Base-by-base conservation (phyloP, 2,329 filamentous ascomycete species). In the Rhytidhysteron rufulum region DNA sequence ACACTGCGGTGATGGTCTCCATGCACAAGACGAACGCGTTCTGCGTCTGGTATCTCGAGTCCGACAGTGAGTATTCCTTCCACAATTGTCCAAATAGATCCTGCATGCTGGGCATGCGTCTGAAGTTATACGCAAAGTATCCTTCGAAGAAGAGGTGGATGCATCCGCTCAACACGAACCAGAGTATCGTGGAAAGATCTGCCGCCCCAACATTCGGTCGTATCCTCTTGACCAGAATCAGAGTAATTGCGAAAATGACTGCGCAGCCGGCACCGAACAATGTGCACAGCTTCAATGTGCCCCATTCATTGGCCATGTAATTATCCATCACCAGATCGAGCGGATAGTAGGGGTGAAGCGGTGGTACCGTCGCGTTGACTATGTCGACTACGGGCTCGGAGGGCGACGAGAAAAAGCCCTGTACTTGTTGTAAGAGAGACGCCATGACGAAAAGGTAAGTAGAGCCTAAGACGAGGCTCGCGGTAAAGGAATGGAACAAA, bases 61-160 rank as follows among this genome's bases (percentile, higher is more conserved):
- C 89, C 2, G 86, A 90, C 24, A 90, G 75, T 3, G 86, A 77
- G 62, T 95, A 95, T 66, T 95, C 89, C 61, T 95, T 95, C 89
- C 89, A 95, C 32, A 95, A 72, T 69, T 95, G 88, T 3, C 84
- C 87, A 41, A 90, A 84, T 6, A 93, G 68, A 40, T 83, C 81
- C 60, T 88, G 83, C 44, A 79, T 79, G 9, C 77, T 71, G 0
- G 82, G 79, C 60, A 95, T 75, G 18, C 68, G 70, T 17, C 71
- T 66, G 61, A 87, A 84, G 60, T 90, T 80, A 48, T 78, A 64
- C 47, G 89, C 75, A 60, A 88, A 94, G 65, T 94, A 95, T 27
- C 83, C 80, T 70, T 95, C 88, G 62, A 95, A 95, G 57, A 85
- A 82, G 40, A 85, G 74, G 66, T 95, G 89, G 27, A 95, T 72